A percentile compares a stretch with the other conserved stretches of the same genome.
phyloP scores from a whole-genome alignment of 352 stramenopile genomes.

The Albugo candida region DNA sequence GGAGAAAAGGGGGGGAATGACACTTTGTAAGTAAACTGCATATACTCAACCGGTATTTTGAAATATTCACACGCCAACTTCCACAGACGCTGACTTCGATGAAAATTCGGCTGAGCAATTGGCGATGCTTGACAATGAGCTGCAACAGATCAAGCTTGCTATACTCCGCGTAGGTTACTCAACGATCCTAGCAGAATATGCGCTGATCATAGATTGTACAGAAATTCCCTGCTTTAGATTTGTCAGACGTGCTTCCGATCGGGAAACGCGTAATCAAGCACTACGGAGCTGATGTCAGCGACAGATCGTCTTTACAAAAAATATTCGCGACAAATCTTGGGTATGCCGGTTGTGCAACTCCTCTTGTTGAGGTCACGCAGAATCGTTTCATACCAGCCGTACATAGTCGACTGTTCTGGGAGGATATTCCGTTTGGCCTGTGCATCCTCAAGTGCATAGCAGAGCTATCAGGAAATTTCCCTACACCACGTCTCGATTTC shows the following conservation, averaged over 20 bases:
- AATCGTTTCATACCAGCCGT: slow-evolving; percentile 66
- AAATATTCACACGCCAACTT: background rate
- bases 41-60: slow-evolving; percentile 1
- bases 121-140: slow-evolving; percentile 84
- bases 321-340: slow-evolving; percentile 84
- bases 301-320: slow-evolving; percentile 72
- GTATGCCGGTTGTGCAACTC: slow-evolving; percentile 78
- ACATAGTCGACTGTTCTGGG: slow-evolving; percentile 81
- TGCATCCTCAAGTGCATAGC: slow-evolving; percentile 89
- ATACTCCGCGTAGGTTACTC: slow-evolving; percentile 26
- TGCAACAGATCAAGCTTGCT: slow-evolving; percentile 83
- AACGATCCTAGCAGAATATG: background rate
- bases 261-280: slow-evolving; percentile 81
- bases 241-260: slow-evolving; percentile 82
- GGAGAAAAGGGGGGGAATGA: slow-evolving; percentile 70
- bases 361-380: slow-evolving; percentile 57
- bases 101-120: slow-evolving; percentile 84
- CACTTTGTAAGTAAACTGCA: slow-evolving; percentile 45
- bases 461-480: slow-evolving; percentile 84
- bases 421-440: slow-evolving; percentile 83
- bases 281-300: slow-evolving; percentile 80
- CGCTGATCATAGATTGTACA: slow-evolving; percentile 7
- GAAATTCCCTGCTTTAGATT: slow-evolving; percentile 78
- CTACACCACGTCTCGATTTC: slow-evolving; percentile 82
- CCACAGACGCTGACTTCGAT: slow-evolving; percentile 79